Conservation (phyloP, 495 filamentous ascomycete genomes). For the Penicillium cataractarum region DNA sequence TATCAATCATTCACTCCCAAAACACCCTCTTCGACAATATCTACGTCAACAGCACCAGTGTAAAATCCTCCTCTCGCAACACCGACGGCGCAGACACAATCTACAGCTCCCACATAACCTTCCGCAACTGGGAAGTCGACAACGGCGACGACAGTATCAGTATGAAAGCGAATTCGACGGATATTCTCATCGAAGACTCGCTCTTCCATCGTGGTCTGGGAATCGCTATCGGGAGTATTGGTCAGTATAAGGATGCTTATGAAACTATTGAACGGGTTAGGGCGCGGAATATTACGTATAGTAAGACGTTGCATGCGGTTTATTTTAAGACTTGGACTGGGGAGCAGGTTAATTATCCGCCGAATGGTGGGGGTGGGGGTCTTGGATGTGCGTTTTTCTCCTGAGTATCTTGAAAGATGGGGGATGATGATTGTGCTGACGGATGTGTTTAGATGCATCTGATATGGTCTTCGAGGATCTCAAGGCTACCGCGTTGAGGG, state of each 20-base stretch:
- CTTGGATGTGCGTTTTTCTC: background rate
- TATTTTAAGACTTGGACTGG: conserved; percentile 61
- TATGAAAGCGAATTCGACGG: conserved; percentile 46
- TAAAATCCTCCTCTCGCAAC: conserved; percentile 34
- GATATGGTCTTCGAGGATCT: conserved; percentile 33
- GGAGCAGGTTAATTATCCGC: conserved; percentile 25
- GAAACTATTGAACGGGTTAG: conserved; percentile 33
- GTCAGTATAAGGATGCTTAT: conserved; percentile 38
- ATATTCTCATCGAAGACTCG: conserved; percentile 37
- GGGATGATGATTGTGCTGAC: background rate
- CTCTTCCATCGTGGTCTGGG: conserved; percentile 33
- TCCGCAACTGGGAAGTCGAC: conserved; percentile 38
- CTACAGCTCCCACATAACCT: conserved; percentile 32
- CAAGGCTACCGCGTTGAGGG: conserved; percentile 26
- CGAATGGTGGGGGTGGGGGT: conserved; percentile 36
- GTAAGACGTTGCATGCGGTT: conserved; percentile 52
- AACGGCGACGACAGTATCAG: conserved; percentile 46
- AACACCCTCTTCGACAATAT: conserved; percentile 43
- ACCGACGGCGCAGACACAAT: conserved; percentile 45
- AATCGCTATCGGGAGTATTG: conserved; percentile 49
- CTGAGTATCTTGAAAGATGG: background rate
- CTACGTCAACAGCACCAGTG: conserved; percentile 46
- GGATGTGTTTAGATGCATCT: conserved; percentile 21
- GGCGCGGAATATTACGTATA: conserved; percentile 25
- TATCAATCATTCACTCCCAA: conserved; percentile 36